These are phyloP conservation scores for Xylariaceae sp. DNA, from an alignment of 2,329 filamentous ascomycete genomes.

Conservation along the genomic window DNA sequence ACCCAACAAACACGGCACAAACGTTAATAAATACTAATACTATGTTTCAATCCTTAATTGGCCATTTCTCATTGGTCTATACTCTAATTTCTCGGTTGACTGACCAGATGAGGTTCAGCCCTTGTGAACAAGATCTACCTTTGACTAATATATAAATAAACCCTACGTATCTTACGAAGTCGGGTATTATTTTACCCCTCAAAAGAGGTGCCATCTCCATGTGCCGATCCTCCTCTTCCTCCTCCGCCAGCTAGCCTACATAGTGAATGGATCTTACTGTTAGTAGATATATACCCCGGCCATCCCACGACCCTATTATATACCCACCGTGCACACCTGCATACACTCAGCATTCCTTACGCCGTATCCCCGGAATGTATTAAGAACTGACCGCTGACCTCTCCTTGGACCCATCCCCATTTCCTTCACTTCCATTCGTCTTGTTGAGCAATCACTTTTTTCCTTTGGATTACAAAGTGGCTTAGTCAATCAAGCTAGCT, in stretches of 20 bases:
- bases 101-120: too few relatives aligned
- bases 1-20: too few relatives aligned
- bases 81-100: too few relatives aligned
- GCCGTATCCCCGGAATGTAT: conserved; percentile 5
- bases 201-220: conserved; percentile 9
- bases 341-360: background rate
- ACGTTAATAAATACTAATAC: too few relatives aligned
- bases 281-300: background rate
- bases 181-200: background rate
- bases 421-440: background rate
- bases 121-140: too few relatives aligned
- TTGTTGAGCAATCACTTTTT: background rate
- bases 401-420: conserved; percentile 5
- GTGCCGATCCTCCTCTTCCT: conserved; percentile 20
- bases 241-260: background rate
- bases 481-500: background rate
- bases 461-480: background rate
- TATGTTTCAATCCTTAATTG: too few relatives aligned
- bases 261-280: conserved; percentile 2
- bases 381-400: conserved; percentile 2
- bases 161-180: background rate
- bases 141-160: background rate
- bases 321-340: conserved; percentile 5
- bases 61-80: too few relatives aligned
- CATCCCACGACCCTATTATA: background rate